Evolutionary conservation across 192 early-diverging fungal genomes (phyloP), one percentile per base, ranked within the genome.

Genomic region (Pilaira anomala): DNA sequence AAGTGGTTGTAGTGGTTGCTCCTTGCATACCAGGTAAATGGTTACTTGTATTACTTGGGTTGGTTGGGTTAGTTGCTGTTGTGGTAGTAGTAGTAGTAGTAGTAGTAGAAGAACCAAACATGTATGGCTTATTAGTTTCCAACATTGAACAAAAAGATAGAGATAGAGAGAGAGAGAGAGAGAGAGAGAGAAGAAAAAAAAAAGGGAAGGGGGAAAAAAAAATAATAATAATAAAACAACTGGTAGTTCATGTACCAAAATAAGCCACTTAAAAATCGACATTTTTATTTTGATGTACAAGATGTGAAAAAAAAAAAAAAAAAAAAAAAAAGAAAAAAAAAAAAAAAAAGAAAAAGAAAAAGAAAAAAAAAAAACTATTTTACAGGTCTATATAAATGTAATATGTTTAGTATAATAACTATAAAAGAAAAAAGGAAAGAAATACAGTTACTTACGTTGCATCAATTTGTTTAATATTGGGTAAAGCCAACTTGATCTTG

Each of bases 401-500:
- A 40, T 5, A 40, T 8, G 39, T 8, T 8, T 40, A 40, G 5
- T 40, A 40, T n/a, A n/a, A n/a, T n/a, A n/a, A n/a, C n/a, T n/a
- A n/a, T n/a, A n/a, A n/a, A n/a, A n/a, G n/a, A n/a, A n/a, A n/a
- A n/a, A n/a, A n/a, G n/a, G n/a, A n/a, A n/a, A n/a, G 12, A 8
- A 12, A 21, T 21, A 4, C 19, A 29, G 2, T 22, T 13, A 82
- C 78, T 72, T 80, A 75, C 67, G 81, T 80, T 13, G 95, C 97
- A 79, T 99, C 97, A 59, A 99, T 94, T 74, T 98, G 96, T 41
- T 76, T 88, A 42, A 98, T 39, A 73, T 88, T 85, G 19, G 95
- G 94, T 62, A 98, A 69, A 9, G 88, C 73, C 46, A 92, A 78
- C 71, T 88, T 93, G 25, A 99, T 74, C 73, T 95, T 96, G 63